A percentile compares a stretch with the other conserved stretches of the same genome.
Conservation (phyloP, 2,329 filamentous ascomycete genomes). For the Beauveria sp. region DNA sequence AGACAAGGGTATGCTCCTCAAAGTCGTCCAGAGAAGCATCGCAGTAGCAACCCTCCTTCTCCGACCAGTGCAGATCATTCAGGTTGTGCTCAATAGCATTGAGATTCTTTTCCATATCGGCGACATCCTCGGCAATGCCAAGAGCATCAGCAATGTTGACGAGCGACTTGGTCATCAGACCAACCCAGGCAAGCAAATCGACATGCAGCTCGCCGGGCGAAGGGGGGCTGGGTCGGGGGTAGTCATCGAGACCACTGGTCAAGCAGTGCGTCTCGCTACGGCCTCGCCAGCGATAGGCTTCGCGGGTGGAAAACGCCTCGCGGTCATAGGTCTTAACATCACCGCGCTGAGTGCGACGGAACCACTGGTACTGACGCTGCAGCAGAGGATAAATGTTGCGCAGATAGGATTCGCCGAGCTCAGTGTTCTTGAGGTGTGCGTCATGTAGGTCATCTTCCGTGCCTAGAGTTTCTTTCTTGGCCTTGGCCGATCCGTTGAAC, state of each 20-base stretch:
- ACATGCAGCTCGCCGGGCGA: conserved; percentile 94
- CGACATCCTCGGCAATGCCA: conserved; percentile 67
- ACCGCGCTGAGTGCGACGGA: conserved; percentile 82
- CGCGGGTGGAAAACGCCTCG: conserved; percentile 77
- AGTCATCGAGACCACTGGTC: conserved; percentile 92
- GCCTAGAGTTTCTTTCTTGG: conserved; percentile 36
- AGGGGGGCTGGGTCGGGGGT: conserved; percentile 85
- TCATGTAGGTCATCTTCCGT: conserved; percentile 46
- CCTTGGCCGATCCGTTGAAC: conserved; percentile 39
- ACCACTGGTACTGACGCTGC: conserved; percentile 89
- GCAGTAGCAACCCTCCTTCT: conserved; percentile 75
- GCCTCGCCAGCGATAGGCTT: conserved; percentile 92
- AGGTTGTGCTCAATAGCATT: conserved; percentile 78
- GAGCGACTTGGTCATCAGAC: conserved; percentile 88
- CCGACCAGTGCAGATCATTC: conserved; percentile 88
- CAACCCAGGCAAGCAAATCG: conserved; percentile 93
- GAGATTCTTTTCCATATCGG: conserved; percentile 63
- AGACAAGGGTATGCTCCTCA: conserved; percentile 82
- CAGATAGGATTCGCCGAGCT: conserved; percentile 64
- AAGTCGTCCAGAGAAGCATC: conserved; percentile 94
- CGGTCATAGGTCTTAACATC: conserved; percentile 90
- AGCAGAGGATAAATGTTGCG: conserved; percentile 76
- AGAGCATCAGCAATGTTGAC: conserved; percentile 70
- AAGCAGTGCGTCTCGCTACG: conserved; percentile 80
- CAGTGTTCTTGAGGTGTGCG: conserved; percentile 59